Percentiles rank a stretch among this genome's conserved stretches.
Conservation (phyloP, 805 yeast genomes). For the Candida maris region DNA sequence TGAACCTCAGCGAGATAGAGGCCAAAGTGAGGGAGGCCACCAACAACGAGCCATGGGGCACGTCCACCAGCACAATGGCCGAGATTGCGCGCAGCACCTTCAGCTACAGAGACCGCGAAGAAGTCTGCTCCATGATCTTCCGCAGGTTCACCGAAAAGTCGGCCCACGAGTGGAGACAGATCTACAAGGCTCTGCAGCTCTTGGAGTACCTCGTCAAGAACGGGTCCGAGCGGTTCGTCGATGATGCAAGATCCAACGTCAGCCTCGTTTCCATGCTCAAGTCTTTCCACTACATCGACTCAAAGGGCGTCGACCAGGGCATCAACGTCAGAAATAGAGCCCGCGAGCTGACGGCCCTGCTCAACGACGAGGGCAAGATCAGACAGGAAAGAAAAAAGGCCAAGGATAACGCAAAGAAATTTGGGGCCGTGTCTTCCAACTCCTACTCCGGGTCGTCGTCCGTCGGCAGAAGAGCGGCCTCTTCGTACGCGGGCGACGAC, state of each 20-base stretch:
- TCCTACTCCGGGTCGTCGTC: slow-evolving; percentile 46
- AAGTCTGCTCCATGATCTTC: slow-evolving; percentile 69
- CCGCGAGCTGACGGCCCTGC: slow-evolving; percentile 63
- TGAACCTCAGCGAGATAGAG: slow-evolving; percentile 95
- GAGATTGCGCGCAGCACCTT: slow-evolving; percentile 94
- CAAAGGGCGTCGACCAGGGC: slow-evolving; percentile 94
- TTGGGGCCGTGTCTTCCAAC: slow-evolving; percentile 57
- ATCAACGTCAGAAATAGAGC: slow-evolving; percentile 91
- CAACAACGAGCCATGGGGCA: slow-evolving; percentile 99
- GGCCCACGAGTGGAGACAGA: slow-evolving; percentile 97
- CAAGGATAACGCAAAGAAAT: slow-evolving; percentile 79
- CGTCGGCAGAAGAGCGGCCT: slow-evolving; percentile 27
- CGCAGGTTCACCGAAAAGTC: slow-evolving; percentile 93
- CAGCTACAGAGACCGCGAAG: slow-evolving; percentile 78
- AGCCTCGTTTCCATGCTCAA: slow-evolving; percentile 82
- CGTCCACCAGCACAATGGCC: slow-evolving; percentile 85
- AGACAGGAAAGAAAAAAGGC: slow-evolving; percentile 88
- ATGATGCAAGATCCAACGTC: slow-evolving; percentile 83
- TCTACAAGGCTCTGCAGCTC: slow-evolving; percentile 88
- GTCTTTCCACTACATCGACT: slow-evolving; percentile 89
- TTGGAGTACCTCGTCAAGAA: slow-evolving; percentile 87
- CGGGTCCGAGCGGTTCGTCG: slow-evolving; percentile 93
- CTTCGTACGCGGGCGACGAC: slow-evolving; percentile 38
- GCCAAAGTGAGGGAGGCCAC: slow-evolving; percentile 96
- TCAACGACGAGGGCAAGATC: slow-evolving; percentile 72